Evolutionary conservation across 2,329 filamentous ascomycete genomes (phyloP), one percentile per base, ranked within the genome.

Genomic region (Pseudophaeomoniella oleicola): DNA sequence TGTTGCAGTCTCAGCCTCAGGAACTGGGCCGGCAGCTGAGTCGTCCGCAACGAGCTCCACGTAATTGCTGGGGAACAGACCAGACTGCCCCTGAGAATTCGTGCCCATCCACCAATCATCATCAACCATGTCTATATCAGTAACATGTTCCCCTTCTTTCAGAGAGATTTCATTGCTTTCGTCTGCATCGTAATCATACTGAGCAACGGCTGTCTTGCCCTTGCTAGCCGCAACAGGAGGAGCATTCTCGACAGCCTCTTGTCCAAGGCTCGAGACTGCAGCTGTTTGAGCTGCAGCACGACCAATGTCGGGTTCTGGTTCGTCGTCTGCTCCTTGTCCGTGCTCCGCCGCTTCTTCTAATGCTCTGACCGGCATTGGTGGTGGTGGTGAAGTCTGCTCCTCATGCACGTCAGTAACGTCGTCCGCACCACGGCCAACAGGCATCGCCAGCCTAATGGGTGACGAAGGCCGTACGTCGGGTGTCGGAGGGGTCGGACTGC

Each of bases 21-120:
- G 48, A 29, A 41, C 55, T 35, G 44, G 39, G 30, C 47, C 53
- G 22, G 55, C 57, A n/a, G 55, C 53, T 14, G 51, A 49, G 16
- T 72, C 70, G 16, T 72, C 78, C 27, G 81, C 78, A 22, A 90
- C 67, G 15, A 94, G 58, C 56, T 94, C 86, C 37, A 98, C 88
- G 47, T 98, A 98, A 66, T 94, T 96, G 63, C 84, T 90, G 4
- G 90, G 90, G 69, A 98, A 96, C 22, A 98, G 68, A 34, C 90
- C 90, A 40, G 42, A 46, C 42, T 50, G 38, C 48, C 90, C 90
- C 42, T 67, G 69, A 15, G 71, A 64, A 63, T 96, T 98, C 46
- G 81, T 83, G 31, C 92, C 90, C 72, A 94, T 81, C 90, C 90
- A 98, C 90, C 90, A 98, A 55, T 98, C 88, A 36, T 92, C 81